Evolutionary conservation across 805 yeast species (phyloP), one percentile per base, ranked within the genome.

Genomic region (Zygosaccharomyces kombuchaensis): DNA sequence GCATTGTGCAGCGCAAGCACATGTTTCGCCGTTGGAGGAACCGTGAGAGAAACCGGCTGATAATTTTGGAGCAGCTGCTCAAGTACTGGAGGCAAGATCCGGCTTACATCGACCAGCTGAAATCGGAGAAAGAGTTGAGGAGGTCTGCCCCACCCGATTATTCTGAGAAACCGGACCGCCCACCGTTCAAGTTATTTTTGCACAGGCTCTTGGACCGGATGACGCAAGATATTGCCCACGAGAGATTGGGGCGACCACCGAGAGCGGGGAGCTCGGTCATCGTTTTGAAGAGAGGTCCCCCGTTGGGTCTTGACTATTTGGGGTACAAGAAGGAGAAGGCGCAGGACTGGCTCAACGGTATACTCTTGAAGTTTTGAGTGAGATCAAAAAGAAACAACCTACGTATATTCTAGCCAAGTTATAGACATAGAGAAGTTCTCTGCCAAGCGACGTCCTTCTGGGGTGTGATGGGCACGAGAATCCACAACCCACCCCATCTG

Each of bases 301-400:
- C 44, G 2, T 39, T 46, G 17, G 50, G 50, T 7, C 19, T 43
- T n/a, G 46, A 42, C 7, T 46, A 46, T 17, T 43, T 46, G 27
- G 50, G 44, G 23, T 34, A 43, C 13, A 46, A 43, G 37, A 43
- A 35, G 17, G 26, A 30, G 4, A 19, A 31, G 10, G 41, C 38
- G 29, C 39, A 39, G 32, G 38, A 34, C 10, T 43, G 50, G 46
- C n/a, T 46, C 4, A 37, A 40, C n/a, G 32, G 40, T 10, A 12
- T 46, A n/a, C 25, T 46, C 12, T 45, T 46, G 17, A 35, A 44
- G 17, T 19, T 38, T 32, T 42, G 21, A 32, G 14, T 12, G 29
- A 21, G 21, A 43, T 31, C 72, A 72, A 37, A 46, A 46, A 14
- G 60, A 57, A 29, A 73, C 76, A 37, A 63, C 78, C 36, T 51